Conservation (phyloP, 2,329 filamentous ascomycete species). For the Tolypocladium album region DNA sequence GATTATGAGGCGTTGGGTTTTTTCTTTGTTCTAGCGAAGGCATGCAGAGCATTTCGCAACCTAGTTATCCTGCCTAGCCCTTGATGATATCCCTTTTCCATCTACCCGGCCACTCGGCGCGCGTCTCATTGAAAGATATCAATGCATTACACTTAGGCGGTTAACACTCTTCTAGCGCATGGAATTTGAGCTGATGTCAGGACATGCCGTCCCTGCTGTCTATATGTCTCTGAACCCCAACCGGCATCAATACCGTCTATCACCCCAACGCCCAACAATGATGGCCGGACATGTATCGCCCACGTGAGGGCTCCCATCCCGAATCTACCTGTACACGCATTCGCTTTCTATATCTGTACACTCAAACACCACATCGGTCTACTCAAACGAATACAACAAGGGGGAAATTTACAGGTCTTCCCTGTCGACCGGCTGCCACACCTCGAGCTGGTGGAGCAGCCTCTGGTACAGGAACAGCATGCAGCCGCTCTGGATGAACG, state of each 20-base stretch:
- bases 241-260: constrained; percentile 7
- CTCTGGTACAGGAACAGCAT: constrained; percentile 96
- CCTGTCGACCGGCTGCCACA: constrained; percentile 23
- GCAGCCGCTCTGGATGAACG: constrained; percentile 89
- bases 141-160: neutral
- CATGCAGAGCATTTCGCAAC: neutral
- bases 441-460: constrained; percentile 66
- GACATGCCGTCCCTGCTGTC: constrained; percentile 11
- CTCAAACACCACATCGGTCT: neutral
- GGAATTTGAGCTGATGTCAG: constrained; percentile 12
- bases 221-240: constrained; percentile 7
- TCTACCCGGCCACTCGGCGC: neutral
- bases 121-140: neutral
- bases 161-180: constrained; percentile 1
- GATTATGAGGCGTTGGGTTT: neutral
- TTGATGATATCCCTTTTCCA: neutral
- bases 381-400: neutral
- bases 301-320: constrained; percentile 12
- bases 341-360: constrained; percentile 1
- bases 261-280: constrained; percentile 19
- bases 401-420: constrained; percentile 11
- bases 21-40: neutral
- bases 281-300: constrained; percentile 8
- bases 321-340: constrained; percentile 5
- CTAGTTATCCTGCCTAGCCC: neutral